Evolutionary conservation across 2,329 filamentous ascomycete genomes (phyloP).

Genomic region (Thyridium curvatum): DNA sequence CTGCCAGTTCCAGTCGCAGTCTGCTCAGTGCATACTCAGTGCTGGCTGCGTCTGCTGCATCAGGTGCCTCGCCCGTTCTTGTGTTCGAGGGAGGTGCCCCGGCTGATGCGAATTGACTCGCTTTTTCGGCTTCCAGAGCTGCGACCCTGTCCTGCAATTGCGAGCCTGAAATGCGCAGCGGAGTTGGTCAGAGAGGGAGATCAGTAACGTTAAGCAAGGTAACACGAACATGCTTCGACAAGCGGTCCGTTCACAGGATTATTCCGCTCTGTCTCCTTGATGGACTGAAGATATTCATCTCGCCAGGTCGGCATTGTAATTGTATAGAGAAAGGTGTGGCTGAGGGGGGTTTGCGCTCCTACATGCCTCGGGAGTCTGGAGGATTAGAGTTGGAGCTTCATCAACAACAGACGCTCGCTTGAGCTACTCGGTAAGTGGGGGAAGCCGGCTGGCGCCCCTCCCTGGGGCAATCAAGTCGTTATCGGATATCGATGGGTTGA

Average conservation of each 20-base stretch:
- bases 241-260: constrained; percentile 55
- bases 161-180: constrained; percentile 42
- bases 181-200: constrained; percentile 1
- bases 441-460: too few species aligned
- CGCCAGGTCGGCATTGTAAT: constrained; percentile 61
- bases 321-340: too few species aligned
- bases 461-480: too few species aligned
- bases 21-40: constrained; percentile 20
- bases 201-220: constrained; percentile 2
- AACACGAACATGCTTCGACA: constrained; percentile 68
- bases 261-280: constrained; percentile 67
- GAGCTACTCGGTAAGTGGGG: too few species aligned
- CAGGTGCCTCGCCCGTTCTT: constrained; percentile 16
- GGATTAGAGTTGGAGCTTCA: background rate
- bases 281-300: constrained; percentile 70
- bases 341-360: too few species aligned
- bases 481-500: too few species aligned
- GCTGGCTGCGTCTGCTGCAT: constrained; percentile 12
- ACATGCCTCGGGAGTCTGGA: background rate
- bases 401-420: too few species aligned
- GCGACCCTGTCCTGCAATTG: constrained; percentile 62
- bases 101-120: constrained; percentile 6
- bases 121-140: constrained; percentile 53
- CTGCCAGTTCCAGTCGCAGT: constrained; percentile 63
- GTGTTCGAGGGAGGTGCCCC: constrained; percentile 7